Conservation (phyloP, 441 rosid species). For the Arabidopsis hybrid region DNA sequence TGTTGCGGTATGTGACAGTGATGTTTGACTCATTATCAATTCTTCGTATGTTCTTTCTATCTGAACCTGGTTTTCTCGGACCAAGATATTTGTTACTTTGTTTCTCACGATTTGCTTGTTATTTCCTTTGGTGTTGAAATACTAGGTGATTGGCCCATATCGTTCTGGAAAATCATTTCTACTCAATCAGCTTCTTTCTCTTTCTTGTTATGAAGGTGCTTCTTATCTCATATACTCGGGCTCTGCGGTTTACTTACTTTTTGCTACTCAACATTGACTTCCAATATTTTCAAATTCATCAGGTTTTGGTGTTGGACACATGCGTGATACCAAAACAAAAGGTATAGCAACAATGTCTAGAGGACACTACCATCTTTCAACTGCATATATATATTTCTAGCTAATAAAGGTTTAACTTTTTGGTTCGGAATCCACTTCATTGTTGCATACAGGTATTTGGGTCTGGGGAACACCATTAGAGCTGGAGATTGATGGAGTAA, state of each 20-base stretch:
- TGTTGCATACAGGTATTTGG: slow-evolving; percentile 81
- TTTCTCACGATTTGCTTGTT: slow-evolving; percentile 32
- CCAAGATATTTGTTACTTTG: slow-evolving; percentile 11
- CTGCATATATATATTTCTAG: neutral
- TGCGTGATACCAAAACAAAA: slow-evolving; percentile 99
- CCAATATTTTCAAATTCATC: slow-evolving; percentile 19
- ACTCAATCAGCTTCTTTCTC: slow-evolving; percentile 98
- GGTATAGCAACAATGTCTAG: slow-evolving; percentile 52
- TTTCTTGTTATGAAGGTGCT: slow-evolving; percentile 95
- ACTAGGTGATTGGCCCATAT: slow-evolving; percentile 97
- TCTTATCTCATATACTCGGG: slow-evolving; percentile 29
- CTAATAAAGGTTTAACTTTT: neutral
- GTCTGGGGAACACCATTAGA: slow-evolving; percentile 96
- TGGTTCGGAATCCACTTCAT: slow-evolving; percentile 4
- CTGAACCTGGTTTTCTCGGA: slow-evolving; percentile 24
- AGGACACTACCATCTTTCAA: slow-evolving; percentile 11
- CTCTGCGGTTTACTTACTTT: slow-evolving; percentile 20
- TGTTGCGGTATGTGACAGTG: slow-evolving; percentile 75
- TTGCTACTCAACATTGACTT: neutral
- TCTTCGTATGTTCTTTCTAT: slow-evolving; percentile 38
- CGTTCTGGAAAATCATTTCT: slow-evolving; percentile 99
- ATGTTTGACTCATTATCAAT: slow-evolving; percentile 44
- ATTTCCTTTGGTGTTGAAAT: slow-evolving; percentile 27
- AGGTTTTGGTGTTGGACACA: slow-evolving; percentile 99
- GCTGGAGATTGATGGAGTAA: slow-evolving; percentile 76